Evolutionary conservation across 2,329 filamentous ascomycete genomes (phyloP).

Genomic region (Torrubiella hemipterigena): DNA sequence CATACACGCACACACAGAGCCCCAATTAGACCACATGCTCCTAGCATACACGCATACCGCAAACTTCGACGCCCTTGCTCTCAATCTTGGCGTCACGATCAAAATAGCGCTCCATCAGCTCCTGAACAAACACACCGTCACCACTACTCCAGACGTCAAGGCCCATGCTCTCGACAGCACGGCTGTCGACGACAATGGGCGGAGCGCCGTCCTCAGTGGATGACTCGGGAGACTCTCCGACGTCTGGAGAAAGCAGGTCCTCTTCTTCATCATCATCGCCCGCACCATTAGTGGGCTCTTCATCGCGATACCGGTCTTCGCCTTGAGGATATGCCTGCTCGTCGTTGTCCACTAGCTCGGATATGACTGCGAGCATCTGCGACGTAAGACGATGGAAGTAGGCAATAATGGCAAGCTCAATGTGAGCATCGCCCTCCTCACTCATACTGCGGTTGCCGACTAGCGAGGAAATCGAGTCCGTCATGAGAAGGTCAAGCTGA

Average conservation of each 20-base stretch:
- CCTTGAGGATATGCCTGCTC: slow-evolving; percentile 27
- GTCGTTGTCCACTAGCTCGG: slow-evolving; percentile 43
- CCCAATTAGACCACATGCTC: too few relatives aligned
- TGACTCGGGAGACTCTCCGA: too few relatives aligned
- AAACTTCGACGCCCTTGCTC: slow-evolving; percentile 61
- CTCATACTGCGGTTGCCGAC: slow-evolving; percentile 20
- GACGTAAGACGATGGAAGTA: slow-evolving; percentile 72
- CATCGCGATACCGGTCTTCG: slow-evolving; percentile 10
- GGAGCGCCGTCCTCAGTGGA: slow-evolving; percentile 20
- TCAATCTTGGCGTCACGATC: slow-evolving; percentile 49
- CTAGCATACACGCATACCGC: slow-evolving; percentile 58
- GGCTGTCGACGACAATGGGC: slow-evolving; percentile 45
- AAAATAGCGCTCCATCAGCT: slow-evolving; percentile 54
- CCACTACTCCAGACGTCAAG: slow-evolving; percentile 64
- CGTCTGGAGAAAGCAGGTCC: slow-evolving; percentile 13
- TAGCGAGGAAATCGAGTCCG: slow-evolving; percentile 33
- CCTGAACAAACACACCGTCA: slow-evolving; percentile 57
- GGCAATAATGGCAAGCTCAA: slow-evolving; percentile 62
- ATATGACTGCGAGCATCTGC: slow-evolving; percentile 48
- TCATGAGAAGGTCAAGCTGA: slow-evolving; percentile 18
- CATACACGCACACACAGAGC: not conserved
- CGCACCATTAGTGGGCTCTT: slow-evolving; percentile 13
- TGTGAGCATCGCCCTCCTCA: slow-evolving; percentile 27
- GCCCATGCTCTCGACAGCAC: slow-evolving; percentile 59
- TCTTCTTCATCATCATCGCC: slow-evolving; percentile 23